Percentiles rank a stretch among this genome's conserved stretches.
Conservation (phyloP, 257 asterid genomes). For the Anisodus tanguticus region DNA sequence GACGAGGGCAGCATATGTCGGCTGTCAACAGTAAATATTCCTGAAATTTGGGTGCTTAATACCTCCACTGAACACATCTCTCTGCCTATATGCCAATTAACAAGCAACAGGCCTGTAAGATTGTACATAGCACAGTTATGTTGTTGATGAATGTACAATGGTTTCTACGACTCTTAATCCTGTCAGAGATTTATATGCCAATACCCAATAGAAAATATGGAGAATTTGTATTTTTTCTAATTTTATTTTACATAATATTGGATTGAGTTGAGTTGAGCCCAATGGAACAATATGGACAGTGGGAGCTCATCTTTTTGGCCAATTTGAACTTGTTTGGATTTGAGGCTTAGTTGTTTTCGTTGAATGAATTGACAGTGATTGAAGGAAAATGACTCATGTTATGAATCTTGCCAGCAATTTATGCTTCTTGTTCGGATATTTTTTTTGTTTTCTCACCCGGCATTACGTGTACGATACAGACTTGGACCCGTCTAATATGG, state of each 20-base stretch:
- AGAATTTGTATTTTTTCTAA: neutral
- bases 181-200: neutral
- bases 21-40: slow-evolving; percentile 15
- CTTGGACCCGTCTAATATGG: neutral
- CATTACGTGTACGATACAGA: too few relatives aligned
- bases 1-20: slow-evolving; percentile 19
- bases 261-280: neutral
- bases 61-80: neutral
- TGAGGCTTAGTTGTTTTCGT: neutral
- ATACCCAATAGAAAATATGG: neutral
- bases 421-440: neutral
- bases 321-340: neutral
- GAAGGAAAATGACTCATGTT: neutral
- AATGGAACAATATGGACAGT: neutral
- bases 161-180: neutral
- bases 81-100: slow-evolving; percentile 14
- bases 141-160: neutral
- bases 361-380: neutral
- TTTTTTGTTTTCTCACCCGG: neutral
- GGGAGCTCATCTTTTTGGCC: neutral
- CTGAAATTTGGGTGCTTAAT: neutral
- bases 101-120: slow-evolving; percentile 6
- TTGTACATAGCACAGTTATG: slow-evolving; percentile 10
- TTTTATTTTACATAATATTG: neutral
- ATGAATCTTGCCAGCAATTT: neutral